These are phyloP conservation scores for Echeveria elegans DNA, from an alignment of 164 flowering plant genomes.

Conservation along the genomic window DNA sequence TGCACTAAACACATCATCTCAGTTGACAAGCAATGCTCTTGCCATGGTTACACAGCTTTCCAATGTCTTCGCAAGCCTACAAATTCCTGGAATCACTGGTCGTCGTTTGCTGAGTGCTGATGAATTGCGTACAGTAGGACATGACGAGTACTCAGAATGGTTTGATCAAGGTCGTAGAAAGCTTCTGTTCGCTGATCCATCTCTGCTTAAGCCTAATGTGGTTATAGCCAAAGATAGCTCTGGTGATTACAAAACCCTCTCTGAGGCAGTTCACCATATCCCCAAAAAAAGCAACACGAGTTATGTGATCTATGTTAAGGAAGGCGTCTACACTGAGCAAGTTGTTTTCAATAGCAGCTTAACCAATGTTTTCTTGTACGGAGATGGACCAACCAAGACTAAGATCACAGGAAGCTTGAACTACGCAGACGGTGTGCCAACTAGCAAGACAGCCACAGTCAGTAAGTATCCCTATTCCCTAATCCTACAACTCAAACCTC, in stretches of 20 bases:
- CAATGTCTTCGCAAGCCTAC: slow-evolving; percentile 16
- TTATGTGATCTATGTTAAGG: slow-evolving; percentile 35
- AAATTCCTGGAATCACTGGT: slow-evolving; percentile 14
- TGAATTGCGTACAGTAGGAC: not conserved
- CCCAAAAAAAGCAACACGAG: slow-evolving; percentile 19
- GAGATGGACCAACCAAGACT: too few species aligned
- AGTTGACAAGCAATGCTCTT: slow-evolving; percentile 50
- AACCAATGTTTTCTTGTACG: slow-evolving; percentile 26
- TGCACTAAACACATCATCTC: too few species aligned
- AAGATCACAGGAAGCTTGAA: too few species aligned
- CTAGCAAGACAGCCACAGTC: slow-evolving; percentile 34
- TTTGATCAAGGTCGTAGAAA: slow-evolving; percentile 14
- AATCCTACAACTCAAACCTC: too few species aligned
- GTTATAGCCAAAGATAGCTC: slow-evolving; percentile 55
- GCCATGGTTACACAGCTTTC: slow-evolving; percentile 37
- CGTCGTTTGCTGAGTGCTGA: slow-evolving; percentile 19
- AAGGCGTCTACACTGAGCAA: too few species aligned
- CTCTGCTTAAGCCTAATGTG: slow-evolving; percentile 18
- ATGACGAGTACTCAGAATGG: slow-evolving; percentile 28
- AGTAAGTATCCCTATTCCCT: slow-evolving; percentile 25
- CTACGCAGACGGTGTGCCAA: slow-evolving; percentile 34
- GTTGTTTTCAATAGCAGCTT: slow-evolving; percentile 15
- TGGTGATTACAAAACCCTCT: too few species aligned
- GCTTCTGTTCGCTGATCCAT: slow-evolving; percentile 13
- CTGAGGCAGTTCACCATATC: slow-evolving; percentile 20